Conservation (phyloP, 2,329 filamentous ascomycete genomes). For the Talaromyces atroroseus region DNA sequence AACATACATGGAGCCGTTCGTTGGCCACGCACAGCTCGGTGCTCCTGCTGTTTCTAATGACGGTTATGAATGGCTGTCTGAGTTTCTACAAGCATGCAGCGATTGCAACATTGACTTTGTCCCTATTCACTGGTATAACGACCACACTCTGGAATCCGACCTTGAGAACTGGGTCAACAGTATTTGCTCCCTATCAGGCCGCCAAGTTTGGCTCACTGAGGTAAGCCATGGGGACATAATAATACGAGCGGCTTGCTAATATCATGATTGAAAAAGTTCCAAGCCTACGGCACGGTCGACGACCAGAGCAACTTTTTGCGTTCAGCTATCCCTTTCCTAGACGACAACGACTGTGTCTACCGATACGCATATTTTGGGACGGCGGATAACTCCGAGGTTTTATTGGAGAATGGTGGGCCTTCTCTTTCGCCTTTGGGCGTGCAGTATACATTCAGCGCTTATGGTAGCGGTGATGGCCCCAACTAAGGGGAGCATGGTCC, state of each 20-base stretch:
- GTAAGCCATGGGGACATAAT: background rate
- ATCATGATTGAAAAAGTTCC: slow-evolving; percentile 28
- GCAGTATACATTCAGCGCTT: slow-evolving; percentile 9
- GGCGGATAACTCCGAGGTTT: slow-evolving; percentile 17
- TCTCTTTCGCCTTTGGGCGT: slow-evolving; percentile 9
- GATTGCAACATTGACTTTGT: slow-evolving; percentile 38
- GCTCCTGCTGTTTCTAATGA: slow-evolving; percentile 40
- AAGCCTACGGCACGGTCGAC: slow-evolving; percentile 22
- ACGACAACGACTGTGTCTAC: slow-evolving; percentile 30
- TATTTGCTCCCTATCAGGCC: slow-evolving; percentile 30
- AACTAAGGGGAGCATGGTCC: background rate
- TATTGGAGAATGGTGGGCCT: slow-evolving; percentile 5
- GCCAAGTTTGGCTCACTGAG: slow-evolving; percentile 40
- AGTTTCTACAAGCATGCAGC: slow-evolving; percentile 34
- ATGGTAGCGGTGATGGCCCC: slow-evolving; percentile 6
- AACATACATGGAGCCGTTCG: slow-evolving; percentile 34
- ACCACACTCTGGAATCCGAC: slow-evolving; percentile 18
- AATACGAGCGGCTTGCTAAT: background rate
- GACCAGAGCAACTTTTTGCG: slow-evolving; percentile 31
- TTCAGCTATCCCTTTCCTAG: slow-evolving; percentile 35
- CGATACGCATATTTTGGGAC: slow-evolving; percentile 41
- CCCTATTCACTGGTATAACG: slow-evolving; percentile 43
- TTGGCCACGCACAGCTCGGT: slow-evolving; percentile 35
- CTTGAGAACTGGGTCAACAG: slow-evolving; percentile 23
- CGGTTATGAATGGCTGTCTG: slow-evolving; percentile 37